Base-by-base conservation (phyloP, 805 yeast species). In the Blastobotrys americana region DNA sequence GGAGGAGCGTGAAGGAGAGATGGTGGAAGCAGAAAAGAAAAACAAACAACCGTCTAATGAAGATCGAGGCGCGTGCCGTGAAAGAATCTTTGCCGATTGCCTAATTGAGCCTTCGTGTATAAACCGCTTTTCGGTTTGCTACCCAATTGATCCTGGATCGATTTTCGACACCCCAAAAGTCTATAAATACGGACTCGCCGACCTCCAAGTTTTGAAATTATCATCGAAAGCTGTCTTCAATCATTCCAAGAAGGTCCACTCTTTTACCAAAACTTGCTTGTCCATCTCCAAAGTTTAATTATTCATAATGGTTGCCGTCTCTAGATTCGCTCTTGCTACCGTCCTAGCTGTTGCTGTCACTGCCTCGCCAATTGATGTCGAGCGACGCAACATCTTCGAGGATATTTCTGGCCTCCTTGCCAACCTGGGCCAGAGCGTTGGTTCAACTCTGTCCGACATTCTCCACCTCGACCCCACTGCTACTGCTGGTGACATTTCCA, bases 61-160 rank as follows among this genome's bases (percentile, higher is more conserved):
- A 25, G 31, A 25, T 25, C 31, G 31, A 25, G 31, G 31, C 31
- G 31, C 31, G 31, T 13, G 31, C 31, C 31, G 31, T 25, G 31
- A 13, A 25, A 25, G 31, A 13, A 25, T 25, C 10, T 13, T 13
- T 25, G 31, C 13, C 10, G 31, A 25, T 25, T 25, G 31, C 31
- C 31, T 25, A 25, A 25, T 25, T 25, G 31, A 25, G 31, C 8
- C n/a, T n/a, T n/a, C n/a, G n/a, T n/a, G n/a, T n/a, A n/a, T n/a
- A n/a, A n/a, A n/a, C n/a, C n/a, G n/a, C n/a, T n/a, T n/a, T n/a
- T n/a, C n/a, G n/a, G n/a, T n/a, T n/a, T n/a, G n/a, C n/a, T n/a
- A n/a, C n/a, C n/a, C n/a, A n/a, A n/a, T n/a, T n/a, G n/a, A n/a
- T n/a, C n/a, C n/a, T n/a, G n/a, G n/a, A n/a, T n/a, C n/a, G n/a